Evolutionary conservation across 2,329 filamentous ascomycete genomes (phyloP), one percentile per base, ranked within the genome.

Genomic region (Tolypocladium tropicale): DNA sequence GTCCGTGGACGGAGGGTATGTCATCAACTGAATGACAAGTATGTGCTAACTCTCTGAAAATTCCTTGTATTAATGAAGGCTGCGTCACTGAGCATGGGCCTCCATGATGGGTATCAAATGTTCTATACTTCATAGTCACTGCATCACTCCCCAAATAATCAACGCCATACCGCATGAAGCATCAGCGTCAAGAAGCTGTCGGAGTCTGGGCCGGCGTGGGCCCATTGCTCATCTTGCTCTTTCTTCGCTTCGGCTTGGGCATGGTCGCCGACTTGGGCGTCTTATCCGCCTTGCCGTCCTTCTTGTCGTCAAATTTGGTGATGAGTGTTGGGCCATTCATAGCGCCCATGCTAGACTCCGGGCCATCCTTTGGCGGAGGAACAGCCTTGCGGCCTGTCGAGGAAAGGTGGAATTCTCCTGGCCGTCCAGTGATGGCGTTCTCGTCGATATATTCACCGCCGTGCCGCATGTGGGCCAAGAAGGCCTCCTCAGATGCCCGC

Each of bases 361-460:
- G 61, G 5, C 61, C 62, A 48, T 66, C 61, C 49, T 68, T 68
- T 2, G 68, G 69, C 25, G 70, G 66, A 18, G 64, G 65, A 5
- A 69, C 66, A 2, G 67, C 63, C 63, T 80, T 80, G 55, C 82
- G 76, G 1, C 83, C 83, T 0, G 82, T 85, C 9, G 81, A 83
- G 10, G 79, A 79, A 12, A 86, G 75, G 61, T 85, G 82, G 67
- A 86, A 87, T 55, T 84, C 81, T 53, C 84, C 84, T 1, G 84
- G 84, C 33, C 79, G 77, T 52, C 84, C 84, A 0, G 82, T 85
- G 62, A 87, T 86, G 46, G 83, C 82, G 61, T 85, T 86, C 67
- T 86, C 81, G 68, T 87, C 82, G 69, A 86, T 80, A 65, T 83
- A 86, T 60, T 86, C 83, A 52, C 81, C 79, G 39, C 82, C 83